Conservation (phyloP, 805 yeast genomes). For the Nakazawaea anatomiae region DNA sequence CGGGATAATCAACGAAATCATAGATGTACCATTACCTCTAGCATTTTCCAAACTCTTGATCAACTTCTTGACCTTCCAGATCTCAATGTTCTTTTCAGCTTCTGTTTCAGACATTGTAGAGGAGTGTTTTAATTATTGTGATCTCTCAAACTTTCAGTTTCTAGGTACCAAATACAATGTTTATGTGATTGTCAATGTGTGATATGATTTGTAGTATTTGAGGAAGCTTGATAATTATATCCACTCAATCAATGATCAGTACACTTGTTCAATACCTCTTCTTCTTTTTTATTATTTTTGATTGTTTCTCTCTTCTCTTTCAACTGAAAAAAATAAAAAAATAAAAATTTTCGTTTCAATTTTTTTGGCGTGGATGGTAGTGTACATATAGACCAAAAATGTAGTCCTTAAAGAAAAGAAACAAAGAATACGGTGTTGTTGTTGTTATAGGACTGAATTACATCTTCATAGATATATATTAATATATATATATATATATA, state of each 20-base stretch:
- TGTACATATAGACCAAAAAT: no score
- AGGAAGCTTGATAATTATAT: neutral
- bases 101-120: constrained; percentile 44
- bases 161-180: no score
- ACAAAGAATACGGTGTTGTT: neutral
- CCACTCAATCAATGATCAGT: no score
- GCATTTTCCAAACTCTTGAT: constrained; percentile 84
- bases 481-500: no score
- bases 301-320: neutral
- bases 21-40: constrained; percentile 98
- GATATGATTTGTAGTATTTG: neutral
- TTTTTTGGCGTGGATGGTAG: no score
- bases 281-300: no score
- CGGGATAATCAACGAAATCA: constrained; percentile 94
- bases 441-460: no score
- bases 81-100: constrained; percentile 94
- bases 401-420: neutral
- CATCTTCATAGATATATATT: neutral
- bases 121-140: no score
- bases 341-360: no score
- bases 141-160: no score
- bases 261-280: neutral
- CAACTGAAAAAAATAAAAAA: neutral
- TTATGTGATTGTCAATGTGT: no score
- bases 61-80: constrained; percentile 97